phyloP scores from a whole-genome alignment of 2,329 filamentous ascomycete species.

The Domatiomyces catenatus region DNA sequence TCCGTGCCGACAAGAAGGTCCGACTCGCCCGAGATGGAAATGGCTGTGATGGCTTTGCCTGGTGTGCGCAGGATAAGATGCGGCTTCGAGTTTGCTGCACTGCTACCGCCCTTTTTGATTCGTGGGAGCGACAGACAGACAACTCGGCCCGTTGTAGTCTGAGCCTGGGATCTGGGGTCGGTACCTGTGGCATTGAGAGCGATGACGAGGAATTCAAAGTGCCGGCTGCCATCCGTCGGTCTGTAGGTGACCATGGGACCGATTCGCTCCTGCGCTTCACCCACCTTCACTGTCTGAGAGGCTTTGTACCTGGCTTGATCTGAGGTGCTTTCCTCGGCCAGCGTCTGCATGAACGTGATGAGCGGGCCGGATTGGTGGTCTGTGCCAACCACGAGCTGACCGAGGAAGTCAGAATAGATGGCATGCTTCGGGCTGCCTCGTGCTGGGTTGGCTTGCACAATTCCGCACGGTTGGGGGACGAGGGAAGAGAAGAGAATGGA shows the following conservation, averaged over 20 bases:
- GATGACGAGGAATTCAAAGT: constrained; percentile 16
- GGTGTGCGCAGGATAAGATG: constrained; percentile 6
- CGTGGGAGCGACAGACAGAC: constrained; percentile 9
- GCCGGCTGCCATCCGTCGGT: constrained; percentile 8
- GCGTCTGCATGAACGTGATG: background rate
- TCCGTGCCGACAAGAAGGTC: constrained; percentile 33
- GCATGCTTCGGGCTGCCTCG: constrained; percentile 29
- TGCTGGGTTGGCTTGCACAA: constrained; percentile 27
- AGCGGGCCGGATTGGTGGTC: background rate
- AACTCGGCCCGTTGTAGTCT: background rate
- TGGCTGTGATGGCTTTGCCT: constrained; percentile 8
- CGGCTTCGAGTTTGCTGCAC: constrained; percentile 2
- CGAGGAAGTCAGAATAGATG: constrained; percentile 31
- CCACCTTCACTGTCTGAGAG: background rate
- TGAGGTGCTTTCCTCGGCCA: background rate
- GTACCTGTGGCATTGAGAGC: constrained; percentile 8
- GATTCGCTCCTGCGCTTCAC: constrained; percentile 10
- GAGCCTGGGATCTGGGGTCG: background rate
- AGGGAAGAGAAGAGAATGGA: constrained; percentile 35
- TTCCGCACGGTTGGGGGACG: constrained; percentile 21
- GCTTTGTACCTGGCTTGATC: background rate
- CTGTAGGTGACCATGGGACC: constrained; percentile 13
- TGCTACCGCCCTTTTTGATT: constrained; percentile 10
- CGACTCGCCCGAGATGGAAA: constrained; percentile 26
- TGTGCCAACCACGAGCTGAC: constrained; percentile 32